Evolutionary conservation across 768 basidiomycete species (phyloP).

Genomic region (Agaricus sinodeliciosus): DNA sequence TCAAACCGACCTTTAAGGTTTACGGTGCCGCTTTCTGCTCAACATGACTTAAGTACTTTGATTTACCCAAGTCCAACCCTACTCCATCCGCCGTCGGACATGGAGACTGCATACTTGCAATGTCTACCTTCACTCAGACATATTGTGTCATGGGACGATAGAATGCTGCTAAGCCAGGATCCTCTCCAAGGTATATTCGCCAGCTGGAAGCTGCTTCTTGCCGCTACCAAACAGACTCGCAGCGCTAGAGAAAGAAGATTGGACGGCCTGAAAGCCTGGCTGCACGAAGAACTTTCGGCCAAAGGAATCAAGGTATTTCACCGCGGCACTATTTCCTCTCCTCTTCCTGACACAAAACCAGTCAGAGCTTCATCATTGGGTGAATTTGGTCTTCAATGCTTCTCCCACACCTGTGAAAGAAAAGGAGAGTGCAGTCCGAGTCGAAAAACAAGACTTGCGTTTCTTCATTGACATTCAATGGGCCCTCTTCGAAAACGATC

Average conservation of each 20-base stretch:
- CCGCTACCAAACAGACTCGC: background rate
- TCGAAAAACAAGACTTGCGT: background rate
- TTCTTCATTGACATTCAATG: slow-evolving; percentile 19
- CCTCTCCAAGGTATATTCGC: slow-evolving; percentile 3
- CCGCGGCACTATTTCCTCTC: background rate
- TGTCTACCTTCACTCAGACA: background rate
- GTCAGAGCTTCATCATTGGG: slow-evolving; percentile 3
- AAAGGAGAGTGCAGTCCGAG: background rate
- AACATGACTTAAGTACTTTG: background rate
- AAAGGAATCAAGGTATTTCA: background rate
- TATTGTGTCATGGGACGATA: slow-evolving; percentile 3
- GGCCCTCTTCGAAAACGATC: slow-evolving; percentile 13
- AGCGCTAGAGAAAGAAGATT: no score
- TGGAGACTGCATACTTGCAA: background rate
- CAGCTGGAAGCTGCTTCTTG: background rate
- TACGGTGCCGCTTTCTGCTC: background rate
- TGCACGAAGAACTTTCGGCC: background rate
- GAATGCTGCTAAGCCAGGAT: background rate
- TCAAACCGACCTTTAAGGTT: no score
- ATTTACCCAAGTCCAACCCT: background rate
- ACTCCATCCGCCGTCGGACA: background rate
- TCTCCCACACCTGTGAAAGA: background rate
- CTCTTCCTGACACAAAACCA: background rate
- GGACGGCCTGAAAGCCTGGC: background rate
- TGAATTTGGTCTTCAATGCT: slow-evolving; percentile 5